These are phyloP conservation scores for Tetrapisispora nanseiensis DNA, from an alignment of 805 yeast genomes.

Conservation along the genomic window DNA sequence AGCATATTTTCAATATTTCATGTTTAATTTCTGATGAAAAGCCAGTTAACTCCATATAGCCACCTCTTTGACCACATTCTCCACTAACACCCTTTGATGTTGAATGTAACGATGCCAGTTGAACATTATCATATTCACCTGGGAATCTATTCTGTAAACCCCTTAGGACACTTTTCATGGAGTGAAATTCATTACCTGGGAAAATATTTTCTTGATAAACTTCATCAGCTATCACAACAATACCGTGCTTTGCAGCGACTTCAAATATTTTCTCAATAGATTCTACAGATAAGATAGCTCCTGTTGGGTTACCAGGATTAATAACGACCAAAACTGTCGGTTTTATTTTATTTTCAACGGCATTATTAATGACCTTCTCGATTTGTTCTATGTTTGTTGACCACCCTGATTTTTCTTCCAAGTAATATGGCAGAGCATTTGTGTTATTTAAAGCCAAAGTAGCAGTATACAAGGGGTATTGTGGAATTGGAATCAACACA, in stretches of 20 bases:
- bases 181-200: slow-evolving; percentile 60
- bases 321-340: slow-evolving; percentile 83
- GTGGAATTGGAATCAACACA: slow-evolving; percentile 91
- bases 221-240: slow-evolving; percentile 91
- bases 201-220: slow-evolving; percentile 93
- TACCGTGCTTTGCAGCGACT: slow-evolving; percentile 75
- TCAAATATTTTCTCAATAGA: slow-evolving; percentile 63
- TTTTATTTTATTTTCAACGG: slow-evolving; percentile 42
- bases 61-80: slow-evolving; percentile 99
- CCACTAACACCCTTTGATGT: slow-evolving; percentile 96
- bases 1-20: slow-evolving; percentile 73
- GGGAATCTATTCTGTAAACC: slow-evolving; percentile 47
- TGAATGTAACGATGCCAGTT: slow-evolving; percentile 90
- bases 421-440: slow-evolving; percentile 73
- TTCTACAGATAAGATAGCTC: slow-evolving; percentile 58
- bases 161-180: slow-evolving; percentile 72
- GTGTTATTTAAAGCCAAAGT: slow-evolving; percentile 76
- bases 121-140: slow-evolving; percentile 58
- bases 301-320: slow-evolving; percentile 98
- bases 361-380: slow-evolving; percentile 40
- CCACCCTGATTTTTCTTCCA: slow-evolving; percentile 80
- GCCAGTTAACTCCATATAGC: slow-evolving; percentile 90
- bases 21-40: slow-evolving; percentile 60
- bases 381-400: slow-evolving; percentile 64
- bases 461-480: slow-evolving; percentile 96